Evolutionary conservation across 768 basidiomycete genomes (phyloP), one percentile per base, ranked within the genome.

Genomic region (Albatrellus ellisii): DNA sequence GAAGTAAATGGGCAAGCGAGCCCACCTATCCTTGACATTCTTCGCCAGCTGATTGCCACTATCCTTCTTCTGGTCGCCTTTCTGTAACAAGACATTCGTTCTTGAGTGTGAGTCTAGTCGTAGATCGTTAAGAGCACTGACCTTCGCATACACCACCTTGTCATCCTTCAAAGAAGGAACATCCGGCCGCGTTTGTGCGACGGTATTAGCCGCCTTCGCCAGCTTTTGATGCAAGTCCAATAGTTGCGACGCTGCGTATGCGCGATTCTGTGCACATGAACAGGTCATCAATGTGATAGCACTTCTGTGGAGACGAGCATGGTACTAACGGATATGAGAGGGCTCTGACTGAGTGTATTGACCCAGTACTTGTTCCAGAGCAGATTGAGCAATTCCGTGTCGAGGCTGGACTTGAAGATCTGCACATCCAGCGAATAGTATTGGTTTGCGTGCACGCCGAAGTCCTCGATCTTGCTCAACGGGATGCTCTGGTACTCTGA

Each of bases 311-410:
- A 29, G 22, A 6, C 29, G 6, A 39, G 12, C 10, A 24, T 24
- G 12, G 11, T 24, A 59, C 78, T 24, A 44, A 97, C 94, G 17
- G 90, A 90, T 39, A 97, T 83, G 36, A 98, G 60, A 4, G 91
- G 83, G 55, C 88, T 94, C 55, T 89, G 87, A 52, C 86, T 89
- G 28, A 99, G 68, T 2, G 95, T 99, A 53, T 91, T 91, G 20
- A 95, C 89, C 95, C 95, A 99, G 54, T 99, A 99, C 62, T 97
- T 98, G 63, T 99, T 98, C 94, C 94, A 98, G 41, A 99, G 62
- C 56, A 92, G 63, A 17, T 85, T 86, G 32, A 99, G 69, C 2
- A 99, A 64, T 54, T 91, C 79, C 24, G 77, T 79, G 57, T 99
- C 95, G 38, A 92, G 63, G 45, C 72, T 78, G 20, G 81, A 86